Base-by-base conservation (phyloP, 2,329 filamentous ascomycete genomes). In the Diaporthe humulicola region DNA sequence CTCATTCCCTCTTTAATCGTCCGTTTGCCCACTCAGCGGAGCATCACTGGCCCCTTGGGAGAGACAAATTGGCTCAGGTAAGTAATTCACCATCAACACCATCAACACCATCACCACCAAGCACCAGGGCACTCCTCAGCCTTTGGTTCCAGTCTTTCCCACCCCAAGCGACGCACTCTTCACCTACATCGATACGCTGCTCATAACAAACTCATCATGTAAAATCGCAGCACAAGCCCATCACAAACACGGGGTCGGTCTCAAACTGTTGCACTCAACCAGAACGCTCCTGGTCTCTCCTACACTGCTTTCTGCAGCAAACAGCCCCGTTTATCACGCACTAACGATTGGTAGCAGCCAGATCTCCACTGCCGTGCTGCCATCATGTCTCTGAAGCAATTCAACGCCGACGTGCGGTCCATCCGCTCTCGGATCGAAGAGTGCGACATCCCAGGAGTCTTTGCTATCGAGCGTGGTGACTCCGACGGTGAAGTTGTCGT, bases 401-500 rank as follows among this genome's bases (percentile, higher is more conserved):
- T 94, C 81, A 86, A 91, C 64, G 84, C 86, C 69, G 93, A 96
- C 80, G 75, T 88, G 42, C 78, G 79, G 38, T 77, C 84, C 87
- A 79, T 85, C 81, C 38, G 83, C 84, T 57, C 86, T 83, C 79
- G 79, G 3, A 84, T 90, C 61, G 77, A 84, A 1, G 84, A 87
- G 66, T 36, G 3, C 22, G 54, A 22, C 7, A 72, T 74, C 25
- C 52, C 60, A 42, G 74, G 74, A 8, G 85, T 97, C 64, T 84
- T 84, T 64, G 80, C 86, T 45, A 84, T 98, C 33, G 84, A 84
- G 45, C 85, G 86, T 48, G 93, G 93, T 22, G 90, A 92, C 7
- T 92, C 93, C 42, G 93, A 96, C 81, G 94, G 93, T 69, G 91
- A 94, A 73, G 87, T 97, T 73, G 88, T 88, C 19, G 93, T 96